Base-by-base conservation (phyloP, 176 grass and related monocot genomes). In the Aegilops longissima region DNA sequence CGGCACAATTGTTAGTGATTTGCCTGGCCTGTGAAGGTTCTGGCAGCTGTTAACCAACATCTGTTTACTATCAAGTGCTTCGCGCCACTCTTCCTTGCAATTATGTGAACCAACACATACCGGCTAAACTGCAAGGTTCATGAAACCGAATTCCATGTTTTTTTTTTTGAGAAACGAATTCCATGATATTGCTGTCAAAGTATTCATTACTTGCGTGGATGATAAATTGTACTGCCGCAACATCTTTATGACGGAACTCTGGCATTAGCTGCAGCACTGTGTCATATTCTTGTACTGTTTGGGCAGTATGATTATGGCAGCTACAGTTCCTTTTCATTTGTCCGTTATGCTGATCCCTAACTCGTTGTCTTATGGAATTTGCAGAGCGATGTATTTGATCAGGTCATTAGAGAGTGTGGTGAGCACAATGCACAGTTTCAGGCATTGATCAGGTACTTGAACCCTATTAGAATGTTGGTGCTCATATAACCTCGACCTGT, bases 371-470 rank as follows among this genome's bases (percentile, higher is more conserved):
- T 80, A 44, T 13, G 45, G n/a, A 80, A 70, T 79, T 42, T 84
- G 42, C 81, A 99, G 97, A 93, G 73, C 54, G 97, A 96, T n/a
- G 47, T 84, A 71, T 96, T 99, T 87, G 97, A 96, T 84, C 92
- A 94, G 87, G 90, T 98, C 13, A 90, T 90, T 64, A 94, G 86
- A 88, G 94, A 96, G 90, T 99, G 97, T 40, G 82, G 87, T 36
- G 97, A 99, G 66, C 97, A 99, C 84, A 96, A 89, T 61, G 7
- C 79, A 25, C 90, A 99, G 66, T 90, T 99, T 80, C 97, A 96
- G 73, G 88, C 92, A 36, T 83, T 96, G 83, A 96, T 96, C 73
- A 90, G 92, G 97, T 90, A 86, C 3, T 73, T 86, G 36, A 70
- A 34, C 85, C 82, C 35, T 61, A 25, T 30, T 44, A 59, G 12